Evolutionary conservation across 495 filamentous ascomycete genomes (phyloP).

Genomic region (Lineolata rhizophorae): DNA sequence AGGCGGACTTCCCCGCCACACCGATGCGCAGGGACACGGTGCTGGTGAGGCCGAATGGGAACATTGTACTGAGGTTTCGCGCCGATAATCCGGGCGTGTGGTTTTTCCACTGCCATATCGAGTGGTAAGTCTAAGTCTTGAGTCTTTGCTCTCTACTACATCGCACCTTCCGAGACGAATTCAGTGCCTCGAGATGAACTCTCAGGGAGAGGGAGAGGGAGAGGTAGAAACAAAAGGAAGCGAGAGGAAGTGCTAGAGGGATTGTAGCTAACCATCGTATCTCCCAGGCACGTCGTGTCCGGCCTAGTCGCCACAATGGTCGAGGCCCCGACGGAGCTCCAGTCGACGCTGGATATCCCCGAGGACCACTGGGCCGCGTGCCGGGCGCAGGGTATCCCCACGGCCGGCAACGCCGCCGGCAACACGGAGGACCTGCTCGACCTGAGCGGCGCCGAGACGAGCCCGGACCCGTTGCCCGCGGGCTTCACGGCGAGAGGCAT

Average conservation of each 20-base stretch:
- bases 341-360: constrained; percentile 37
- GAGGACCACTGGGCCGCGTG: constrained; percentile 41
- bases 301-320: constrained; percentile 52
- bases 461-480: constrained; percentile 33
- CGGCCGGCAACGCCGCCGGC: constrained; percentile 52
- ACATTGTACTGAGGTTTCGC: constrained; percentile 25
- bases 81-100: constrained; percentile 51
- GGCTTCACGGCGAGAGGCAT: constrained; percentile 56
- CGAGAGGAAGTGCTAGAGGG: too few species aligned
- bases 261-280: background rate
- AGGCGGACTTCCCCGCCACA: constrained; percentile 17
- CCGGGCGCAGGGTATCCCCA: constrained; percentile 23
- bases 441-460: constrained; percentile 34
- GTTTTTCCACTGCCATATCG: constrained; percentile 46
- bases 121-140: constrained; percentile 7
- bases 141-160: constrained; percentile 1
- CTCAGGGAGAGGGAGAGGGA: too few species aligned
- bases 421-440: constrained; percentile 42
- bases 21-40: constrained; percentile 40
- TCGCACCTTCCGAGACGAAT: constrained; percentile 1
- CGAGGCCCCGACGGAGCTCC: constrained; percentile 43
- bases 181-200: too few species aligned
- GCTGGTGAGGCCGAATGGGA: constrained; percentile 24
- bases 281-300: constrained; percentile 41
- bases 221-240: too few species aligned